Evolutionary conservation across 1,139 yeast genomes (phyloP), one percentile per base, ranked within the genome.

Genomic region (Suhomyces bokatorum): DNA sequence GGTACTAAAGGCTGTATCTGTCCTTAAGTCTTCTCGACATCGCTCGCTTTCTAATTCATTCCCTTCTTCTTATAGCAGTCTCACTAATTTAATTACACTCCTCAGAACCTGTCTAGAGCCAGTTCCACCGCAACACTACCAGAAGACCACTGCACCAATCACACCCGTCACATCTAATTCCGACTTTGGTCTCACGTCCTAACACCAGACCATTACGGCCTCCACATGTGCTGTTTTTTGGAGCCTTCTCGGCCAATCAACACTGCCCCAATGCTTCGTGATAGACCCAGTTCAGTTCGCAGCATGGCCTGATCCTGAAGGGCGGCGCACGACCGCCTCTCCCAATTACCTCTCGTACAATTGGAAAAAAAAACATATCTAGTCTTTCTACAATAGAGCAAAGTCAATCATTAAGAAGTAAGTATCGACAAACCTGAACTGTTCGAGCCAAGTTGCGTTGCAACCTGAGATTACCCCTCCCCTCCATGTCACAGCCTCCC

Each of bases 311-410:
- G 42, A 42, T 42, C 29, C 29, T 37, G 49, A 55, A 53, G 58
- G 58, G 50, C 42, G 45, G 32, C 12, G 35, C 31, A 47, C 56
- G 57, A 52, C 49, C 32, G 7, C 13, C 32, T 38, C 40, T 32
- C 32, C 47, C 48, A 49, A 45, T 47, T 35, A 40, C 35, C 37
- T 34, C 28, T 32, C 41, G 40, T 46, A 39, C 44, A 42, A 37
- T 36, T 12, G n/a, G 36, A 41, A 44, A 48, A 41, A n/a, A 41
- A 41, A 36, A 41, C 38, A 40, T 28, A 22, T 35, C 30, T 20
- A 26, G 28, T 20, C 13, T 13, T 28, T 30, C 29, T 10, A n/a
- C 37, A 13, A 34, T 16, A 34, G 36, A 34, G 28, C 36, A 34
- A 34, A 34, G 36, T 34, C 36, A 34, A 34, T 34, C 36, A 34